Evolutionary conservation across 2,329 filamentous ascomycete genomes (phyloP).

Genomic region (Geoglossum cookeanum): DNA sequence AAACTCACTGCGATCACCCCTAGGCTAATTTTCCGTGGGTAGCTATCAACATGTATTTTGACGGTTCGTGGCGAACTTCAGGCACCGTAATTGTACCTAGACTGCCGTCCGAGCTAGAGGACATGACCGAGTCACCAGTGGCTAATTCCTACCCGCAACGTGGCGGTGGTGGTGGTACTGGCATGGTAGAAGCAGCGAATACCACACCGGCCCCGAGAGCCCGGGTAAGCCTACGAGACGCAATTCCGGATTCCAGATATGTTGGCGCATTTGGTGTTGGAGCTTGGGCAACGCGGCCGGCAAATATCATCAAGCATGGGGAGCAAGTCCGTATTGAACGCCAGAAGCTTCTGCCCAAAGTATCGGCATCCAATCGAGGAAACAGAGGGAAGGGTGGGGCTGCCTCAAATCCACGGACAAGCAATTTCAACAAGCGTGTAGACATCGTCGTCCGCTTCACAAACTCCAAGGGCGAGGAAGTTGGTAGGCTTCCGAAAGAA

Average conservation of each 20-base stretch:
- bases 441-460: slow-evolving; percentile 90
- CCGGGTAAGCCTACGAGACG: slow-evolving; percentile 13
- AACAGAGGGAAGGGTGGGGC: slow-evolving; percentile 12
- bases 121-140: background rate
- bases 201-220: slow-evolving; percentile 5
- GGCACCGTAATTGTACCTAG: background rate
- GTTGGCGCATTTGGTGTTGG: slow-evolving; percentile 82
- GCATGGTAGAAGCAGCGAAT: slow-evolving; percentile 4
- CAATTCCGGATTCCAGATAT: slow-evolving; percentile 46
- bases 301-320: slow-evolving; percentile 58
- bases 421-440: slow-evolving; percentile 42
- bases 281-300: slow-evolving; percentile 82
- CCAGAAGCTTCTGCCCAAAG: slow-evolving; percentile 47
- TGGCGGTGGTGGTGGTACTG: slow-evolving; percentile 8
- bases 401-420: slow-evolving; percentile 12
- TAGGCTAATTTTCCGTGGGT: slow-evolving; percentile 4
- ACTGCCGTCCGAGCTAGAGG: background rate
- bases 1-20: background rate
- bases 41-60: slow-evolving; percentile 45
- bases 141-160: background rate
- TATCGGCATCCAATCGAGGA: slow-evolving; percentile 21
- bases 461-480: slow-evolving; percentile 56
- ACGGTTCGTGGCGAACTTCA: slow-evolving; percentile 38
- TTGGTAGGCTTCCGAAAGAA: slow-evolving; percentile 75
- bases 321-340: slow-evolving; percentile 77